phyloP scores from a whole-genome alignment of 805 yeast genomes.

The Pichia membranifaciens region DNA sequence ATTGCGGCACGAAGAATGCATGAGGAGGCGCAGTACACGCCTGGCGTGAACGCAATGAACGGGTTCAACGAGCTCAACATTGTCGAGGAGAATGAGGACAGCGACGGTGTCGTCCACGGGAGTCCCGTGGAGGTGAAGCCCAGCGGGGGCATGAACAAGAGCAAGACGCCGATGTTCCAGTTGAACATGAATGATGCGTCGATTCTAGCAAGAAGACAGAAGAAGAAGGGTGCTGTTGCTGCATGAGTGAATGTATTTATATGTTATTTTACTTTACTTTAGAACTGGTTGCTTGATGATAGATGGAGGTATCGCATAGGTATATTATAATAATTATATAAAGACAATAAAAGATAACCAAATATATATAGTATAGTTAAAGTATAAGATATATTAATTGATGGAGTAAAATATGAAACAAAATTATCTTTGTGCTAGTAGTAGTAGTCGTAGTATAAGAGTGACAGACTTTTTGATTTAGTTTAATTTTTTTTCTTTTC shows the following conservation, averaged over 20 bases:
- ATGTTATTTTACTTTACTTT: neutral
- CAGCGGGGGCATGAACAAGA: no score
- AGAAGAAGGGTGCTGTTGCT: conserved; percentile 13
- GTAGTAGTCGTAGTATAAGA: no score
- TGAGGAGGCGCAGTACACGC: conserved; percentile 33
- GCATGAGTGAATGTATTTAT: neutral
- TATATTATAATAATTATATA: neutral
- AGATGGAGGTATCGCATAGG: neutral
- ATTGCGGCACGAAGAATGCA: conserved; percentile 57
- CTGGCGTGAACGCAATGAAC: neutral
- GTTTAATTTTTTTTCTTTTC: no score
- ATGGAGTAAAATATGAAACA: no score
- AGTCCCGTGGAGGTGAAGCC: neutral
- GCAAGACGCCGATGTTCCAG: conserved; percentile 30
- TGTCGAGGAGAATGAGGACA: conserved; percentile 13
- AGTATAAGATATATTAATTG: no score
- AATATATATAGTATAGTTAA: neutral
- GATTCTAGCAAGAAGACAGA: conserved; percentile 42
- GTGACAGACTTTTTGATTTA: no score
- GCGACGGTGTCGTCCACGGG: conserved; percentile 1
- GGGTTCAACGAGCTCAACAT: conserved; percentile 7
- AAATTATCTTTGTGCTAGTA: no score
- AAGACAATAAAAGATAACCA: neutral
- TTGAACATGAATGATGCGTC: conserved; percentile 48
- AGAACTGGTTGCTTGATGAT: neutral